A percentile compares a stretch with the other conserved stretches of the same genome.
These are phyloP conservation scores for Phialophora macrospora DNA, from an alignment of 2,329 filamentous ascomycete genomes.

Conservation along the genomic window DNA sequence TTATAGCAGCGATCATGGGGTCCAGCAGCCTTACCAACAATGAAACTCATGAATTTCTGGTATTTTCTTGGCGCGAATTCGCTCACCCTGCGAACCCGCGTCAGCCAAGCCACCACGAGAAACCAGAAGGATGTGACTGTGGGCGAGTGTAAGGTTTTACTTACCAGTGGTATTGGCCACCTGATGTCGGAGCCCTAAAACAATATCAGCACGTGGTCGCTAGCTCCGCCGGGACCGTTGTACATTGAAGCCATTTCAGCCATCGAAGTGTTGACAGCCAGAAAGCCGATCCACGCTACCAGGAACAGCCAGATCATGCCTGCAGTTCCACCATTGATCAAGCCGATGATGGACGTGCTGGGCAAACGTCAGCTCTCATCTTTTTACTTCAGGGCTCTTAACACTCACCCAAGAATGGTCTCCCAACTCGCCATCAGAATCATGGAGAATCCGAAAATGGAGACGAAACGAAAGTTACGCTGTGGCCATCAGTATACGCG, in stretches of 20 bases:
- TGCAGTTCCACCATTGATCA: slow-evolving; percentile 55
- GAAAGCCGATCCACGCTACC: slow-evolving; percentile 54
- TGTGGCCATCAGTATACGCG: slow-evolving; percentile 28
- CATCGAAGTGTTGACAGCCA: slow-evolving; percentile 51
- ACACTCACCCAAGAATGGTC: slow-evolving; percentile 45
- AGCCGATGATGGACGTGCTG: slow-evolving; percentile 34
- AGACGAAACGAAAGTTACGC: slow-evolving; percentile 50
- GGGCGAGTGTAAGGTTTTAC: background rate
- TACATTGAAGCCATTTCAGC: slow-evolving; percentile 59
- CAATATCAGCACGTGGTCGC: slow-evolving; percentile 5
- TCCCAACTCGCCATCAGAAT: slow-evolving; percentile 51
- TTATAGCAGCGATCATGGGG: background rate
- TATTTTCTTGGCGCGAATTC: slow-evolving; percentile 45
- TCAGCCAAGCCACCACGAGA: background rate
- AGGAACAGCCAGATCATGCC: slow-evolving; percentile 61
- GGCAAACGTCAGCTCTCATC: slow-evolving; percentile 16
- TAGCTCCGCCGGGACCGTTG: slow-evolving; percentile 7
- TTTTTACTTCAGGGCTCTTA: background rate
- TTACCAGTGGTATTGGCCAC: slow-evolving; percentile 45
- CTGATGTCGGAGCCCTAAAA: slow-evolving; percentile 47
- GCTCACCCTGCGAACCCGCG: slow-evolving; percentile 37
- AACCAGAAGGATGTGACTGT: background rate
- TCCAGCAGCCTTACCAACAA: slow-evolving; percentile 33
- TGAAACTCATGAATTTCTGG: slow-evolving; percentile 46
- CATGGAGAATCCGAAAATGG: slow-evolving; percentile 49